phyloP scores from a whole-genome alignment of 1,139 yeast genomes.

The Suhomyces anneliseae region DNA sequence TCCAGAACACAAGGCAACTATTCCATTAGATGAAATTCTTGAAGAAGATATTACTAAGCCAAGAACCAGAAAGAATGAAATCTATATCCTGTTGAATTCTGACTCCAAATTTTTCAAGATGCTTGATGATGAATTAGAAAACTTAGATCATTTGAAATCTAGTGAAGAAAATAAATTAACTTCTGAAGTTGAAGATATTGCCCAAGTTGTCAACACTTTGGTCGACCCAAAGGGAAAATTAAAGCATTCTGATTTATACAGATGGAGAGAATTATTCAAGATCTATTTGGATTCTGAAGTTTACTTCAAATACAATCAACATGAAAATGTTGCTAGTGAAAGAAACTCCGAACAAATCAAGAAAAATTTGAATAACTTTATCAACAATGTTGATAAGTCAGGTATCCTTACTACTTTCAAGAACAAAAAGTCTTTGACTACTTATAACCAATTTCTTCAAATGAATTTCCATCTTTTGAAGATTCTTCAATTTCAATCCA shows the following conservation, averaged over 20 bases:
- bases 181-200: constrained; percentile 43
- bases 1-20: constrained; percentile 11
- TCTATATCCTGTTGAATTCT: constrained; percentile 40
- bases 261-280: constrained; percentile 71
- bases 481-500: constrained; percentile 59
- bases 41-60: constrained; percentile 1
- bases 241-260: constrained; percentile 56
- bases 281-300: constrained; percentile 66
- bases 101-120: constrained; percentile 57
- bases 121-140: constrained; percentile 56
- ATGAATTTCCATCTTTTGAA: constrained; percentile 58
- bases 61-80: constrained; percentile 24
- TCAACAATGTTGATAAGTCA: constrained; percentile 41
- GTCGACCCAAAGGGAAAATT: constrained; percentile 36
- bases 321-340: constrained; percentile 39
- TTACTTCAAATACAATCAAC: constrained; percentile 58
- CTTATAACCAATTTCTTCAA: constrained; percentile 51
- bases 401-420: constrained; percentile 46
- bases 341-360: constrained; percentile 39
- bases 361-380: constrained; percentile 42
- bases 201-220: constrained; percentile 37
- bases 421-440: constrained; percentile 45
- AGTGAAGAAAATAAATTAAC: constrained; percentile 48
- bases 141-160: constrained; percentile 45
- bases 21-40: constrained; percentile 7